phyloP scores from a whole-genome alignment of 768 basidiomycete species.

The Lactarius sp. region DNA sequence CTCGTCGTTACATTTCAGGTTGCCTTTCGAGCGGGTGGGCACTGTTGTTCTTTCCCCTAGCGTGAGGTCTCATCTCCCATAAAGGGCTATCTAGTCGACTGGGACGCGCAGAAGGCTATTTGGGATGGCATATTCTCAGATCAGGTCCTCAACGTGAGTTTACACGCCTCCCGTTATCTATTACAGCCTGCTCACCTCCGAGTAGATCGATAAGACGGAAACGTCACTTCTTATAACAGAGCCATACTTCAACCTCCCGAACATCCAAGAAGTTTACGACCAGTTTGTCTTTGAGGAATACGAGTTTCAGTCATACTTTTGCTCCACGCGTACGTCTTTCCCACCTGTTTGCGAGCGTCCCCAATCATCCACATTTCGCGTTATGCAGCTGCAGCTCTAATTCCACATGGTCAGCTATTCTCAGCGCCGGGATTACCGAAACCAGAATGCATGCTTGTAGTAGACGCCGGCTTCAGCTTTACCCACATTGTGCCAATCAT shows the following conservation, averaged over 20 bases:
- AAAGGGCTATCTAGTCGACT: constrained; percentile 89
- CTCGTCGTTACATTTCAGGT: constrained; percentile 72
- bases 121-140: constrained; percentile 89
- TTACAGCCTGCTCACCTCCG: not conserved
- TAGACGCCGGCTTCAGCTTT: constrained; percentile 93
- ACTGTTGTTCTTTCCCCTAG: constrained; percentile 8
- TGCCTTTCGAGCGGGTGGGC: constrained; percentile 84
- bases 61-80: constrained; percentile 28
- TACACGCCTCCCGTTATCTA: constrained; percentile 21
- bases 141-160: constrained; percentile 57
- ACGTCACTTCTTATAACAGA: constrained; percentile 85
- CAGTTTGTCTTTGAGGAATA: constrained; percentile 97
- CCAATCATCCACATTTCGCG: constrained; percentile 4
- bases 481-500: constrained; percentile 88
- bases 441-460: constrained; percentile 75
- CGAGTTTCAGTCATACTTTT: constrained; percentile 79
- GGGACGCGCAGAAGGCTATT: constrained; percentile 91
- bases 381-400: constrained; percentile 65
- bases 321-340: constrained; percentile 67
- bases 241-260: constrained; percentile 90
- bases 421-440: constrained; percentile 40
- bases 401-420: constrained; percentile 74
- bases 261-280: constrained; percentile 88
- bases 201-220: constrained; percentile 65
- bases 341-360: constrained; percentile 24